A percentile compares a stretch with the other conserved stretches of the same genome.
Conservation (phyloP, 164 flowering plant genomes). For the Protea cynaroides region DNA sequence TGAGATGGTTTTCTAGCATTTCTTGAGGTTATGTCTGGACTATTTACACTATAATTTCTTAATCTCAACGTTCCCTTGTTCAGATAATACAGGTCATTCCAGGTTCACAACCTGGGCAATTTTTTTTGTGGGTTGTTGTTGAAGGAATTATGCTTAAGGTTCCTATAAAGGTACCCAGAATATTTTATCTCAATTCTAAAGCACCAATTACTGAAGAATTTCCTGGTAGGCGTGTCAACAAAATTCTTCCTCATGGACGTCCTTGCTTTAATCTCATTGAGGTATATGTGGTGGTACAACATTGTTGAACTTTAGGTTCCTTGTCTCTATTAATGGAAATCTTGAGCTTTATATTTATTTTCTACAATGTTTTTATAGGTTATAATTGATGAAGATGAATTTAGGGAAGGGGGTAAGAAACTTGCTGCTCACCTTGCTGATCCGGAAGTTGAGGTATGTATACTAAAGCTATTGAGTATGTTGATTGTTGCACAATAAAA, state of each 20-base stretch:
- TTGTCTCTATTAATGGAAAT: neutral
- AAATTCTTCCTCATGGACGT: constrained; percentile 88
- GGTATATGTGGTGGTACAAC: constrained; percentile 33
- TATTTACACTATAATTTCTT: constrained; percentile 10
- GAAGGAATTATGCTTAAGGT: constrained; percentile 88
- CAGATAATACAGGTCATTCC: constrained; percentile 89
- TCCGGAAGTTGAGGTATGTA: constrained; percentile 95
- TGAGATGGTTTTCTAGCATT: constrained; percentile 16
- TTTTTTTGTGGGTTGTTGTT: constrained; percentile 86
- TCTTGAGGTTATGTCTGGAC: constrained; percentile 1
- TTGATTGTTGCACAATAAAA: constrained; percentile 1
- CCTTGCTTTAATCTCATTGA: constrained; percentile 69
- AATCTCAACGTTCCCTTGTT: constrained; percentile 9
- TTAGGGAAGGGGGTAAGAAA: constrained; percentile 66
- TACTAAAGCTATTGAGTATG: neutral
- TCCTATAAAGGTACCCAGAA: constrained; percentile 70
- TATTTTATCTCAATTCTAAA: constrained; percentile 88
- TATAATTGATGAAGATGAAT: constrained; percentile 71
- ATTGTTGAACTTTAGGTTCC: neutral
- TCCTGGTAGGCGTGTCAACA: constrained; percentile 84
- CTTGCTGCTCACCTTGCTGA: constrained; percentile 92
- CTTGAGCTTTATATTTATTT: constrained; percentile 2
- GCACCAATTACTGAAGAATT: constrained; percentile 78
- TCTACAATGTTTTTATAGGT: constrained; percentile 36
- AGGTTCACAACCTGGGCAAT: constrained; percentile 55